Evolutionary conservation across 495 filamentous ascomycete species (phyloP).

Genomic region (Barbatosphaeria neglecta): DNA sequence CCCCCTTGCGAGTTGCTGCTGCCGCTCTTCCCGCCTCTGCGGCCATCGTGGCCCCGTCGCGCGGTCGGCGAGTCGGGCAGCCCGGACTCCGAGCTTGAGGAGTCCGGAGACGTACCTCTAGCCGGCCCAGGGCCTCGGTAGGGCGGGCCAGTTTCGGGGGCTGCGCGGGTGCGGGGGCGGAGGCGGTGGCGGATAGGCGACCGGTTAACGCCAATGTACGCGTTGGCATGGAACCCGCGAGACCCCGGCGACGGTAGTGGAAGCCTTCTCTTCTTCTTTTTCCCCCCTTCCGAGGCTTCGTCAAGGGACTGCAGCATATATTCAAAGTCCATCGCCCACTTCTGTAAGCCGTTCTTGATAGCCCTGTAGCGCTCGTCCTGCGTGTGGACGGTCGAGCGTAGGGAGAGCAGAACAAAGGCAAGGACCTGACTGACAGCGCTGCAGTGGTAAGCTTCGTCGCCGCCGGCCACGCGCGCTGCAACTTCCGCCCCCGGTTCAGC

Average conservation of each 20-base stretch:
- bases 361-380: neutral
- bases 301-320: neutral
- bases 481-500: slow-evolving; percentile 7
- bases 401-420: slow-evolving; percentile 24
- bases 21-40: too few relatives aligned
- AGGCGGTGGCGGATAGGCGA: neutral
- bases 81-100: neutral
- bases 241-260: neutral
- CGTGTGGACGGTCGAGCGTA: neutral
- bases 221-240: neutral
- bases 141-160: neutral
- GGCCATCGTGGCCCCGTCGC: neutral
- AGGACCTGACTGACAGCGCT: slow-evolving; percentile 29
- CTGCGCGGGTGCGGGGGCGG: neutral
- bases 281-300: neutral
- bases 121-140: neutral
- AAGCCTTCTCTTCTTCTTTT: neutral
- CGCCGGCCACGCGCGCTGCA: neutral
- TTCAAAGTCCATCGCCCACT: neutral
- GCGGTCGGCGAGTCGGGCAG: too few relatives aligned
- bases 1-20: neutral
- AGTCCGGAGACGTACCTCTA: neutral
- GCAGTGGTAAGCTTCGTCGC: slow-evolving; percentile 8
- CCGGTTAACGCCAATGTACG: neutral
- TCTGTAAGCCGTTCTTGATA: neutral